Conservation (phyloP, 208 protist genomes). For the Sergeia podlipaevii region DNA sequence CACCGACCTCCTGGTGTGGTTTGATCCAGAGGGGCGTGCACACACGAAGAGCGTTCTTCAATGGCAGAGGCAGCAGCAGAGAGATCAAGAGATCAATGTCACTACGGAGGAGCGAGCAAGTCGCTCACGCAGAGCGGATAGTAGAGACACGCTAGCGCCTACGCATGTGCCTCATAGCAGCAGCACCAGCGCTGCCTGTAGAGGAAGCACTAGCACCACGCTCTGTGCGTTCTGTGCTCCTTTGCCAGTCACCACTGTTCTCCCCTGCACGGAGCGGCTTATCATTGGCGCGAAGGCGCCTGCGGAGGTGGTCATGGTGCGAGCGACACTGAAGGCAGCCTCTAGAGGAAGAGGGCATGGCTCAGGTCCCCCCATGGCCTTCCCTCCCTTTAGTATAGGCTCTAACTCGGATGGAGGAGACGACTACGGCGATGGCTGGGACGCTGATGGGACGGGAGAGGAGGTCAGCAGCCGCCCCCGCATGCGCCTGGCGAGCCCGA, state of each 20-base stretch:
- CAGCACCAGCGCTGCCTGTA: neutral
- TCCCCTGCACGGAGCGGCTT: constrained; percentile 33
- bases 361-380: too few relatives aligned
- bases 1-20: constrained; percentile 2
- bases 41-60: neutral
- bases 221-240: constrained; percentile 14
- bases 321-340: neutral
- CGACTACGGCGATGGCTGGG: constrained; percentile 11
- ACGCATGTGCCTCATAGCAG: too few relatives aligned
- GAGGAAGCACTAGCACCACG: neutral
- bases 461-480: too few relatives aligned
- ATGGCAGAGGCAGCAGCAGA: too few relatives aligned
- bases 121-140: too few relatives aligned
- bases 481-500: too few relatives aligned
- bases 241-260: constrained; percentile 29
- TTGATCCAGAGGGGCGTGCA: neutral
- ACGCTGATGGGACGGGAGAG: constrained; percentile 18
- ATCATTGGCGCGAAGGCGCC: constrained; percentile 18
- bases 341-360: too few relatives aligned
- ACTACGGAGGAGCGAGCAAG: too few relatives aligned
- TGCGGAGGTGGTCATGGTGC: constrained; percentile 6
- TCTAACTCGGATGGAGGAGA: too few relatives aligned
- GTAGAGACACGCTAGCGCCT: too few relatives aligned
- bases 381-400: too few relatives aligned
- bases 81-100: too few relatives aligned